phyloP scores from a whole-genome alignment of 1,284 basidiomycete species.

The Ceraceosorus guamensis region DNA sequence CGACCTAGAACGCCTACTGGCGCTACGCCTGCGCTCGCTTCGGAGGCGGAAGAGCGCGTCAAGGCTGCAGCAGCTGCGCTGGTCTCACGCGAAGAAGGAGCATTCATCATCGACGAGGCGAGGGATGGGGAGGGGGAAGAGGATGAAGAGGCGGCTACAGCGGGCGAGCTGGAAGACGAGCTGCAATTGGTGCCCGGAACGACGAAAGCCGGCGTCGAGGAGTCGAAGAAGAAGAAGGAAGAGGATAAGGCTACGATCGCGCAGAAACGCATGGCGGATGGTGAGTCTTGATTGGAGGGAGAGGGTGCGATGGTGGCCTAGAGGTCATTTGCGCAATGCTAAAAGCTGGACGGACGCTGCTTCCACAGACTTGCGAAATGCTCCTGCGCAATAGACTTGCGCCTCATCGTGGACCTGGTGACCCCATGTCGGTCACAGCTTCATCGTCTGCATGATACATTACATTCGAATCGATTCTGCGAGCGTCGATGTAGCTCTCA shows the following conservation, averaged over 20 bases:
- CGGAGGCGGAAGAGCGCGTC: constrained; percentile 7
- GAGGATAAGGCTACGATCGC: constrained; percentile 1
- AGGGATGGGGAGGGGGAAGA: constrained; percentile 7
- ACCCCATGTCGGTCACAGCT: no score
- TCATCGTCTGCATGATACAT: no score
- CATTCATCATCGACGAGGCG: constrained; percentile 13
- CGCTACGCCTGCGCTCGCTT: no score
- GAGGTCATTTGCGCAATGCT: no score
- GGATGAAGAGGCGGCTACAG: constrained; percentile 2
- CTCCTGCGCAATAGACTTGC: constrained; percentile 1
- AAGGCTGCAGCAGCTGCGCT: constrained; percentile 6
- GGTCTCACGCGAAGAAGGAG: not conserved
- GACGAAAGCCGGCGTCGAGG: constrained; percentile 1
- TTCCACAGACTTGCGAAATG: not conserved
- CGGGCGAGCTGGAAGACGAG: constrained; percentile 5
- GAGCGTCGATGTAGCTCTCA: no score
- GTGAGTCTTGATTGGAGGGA: not conserved
- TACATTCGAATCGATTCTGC: no score
- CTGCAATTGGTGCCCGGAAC: not conserved
- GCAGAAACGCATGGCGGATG: not conserved
- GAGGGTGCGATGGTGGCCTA: no score
- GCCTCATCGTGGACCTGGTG: no score
- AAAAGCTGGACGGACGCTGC: no score
- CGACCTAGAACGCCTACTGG: no score
- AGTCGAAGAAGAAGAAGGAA: not conserved